Percentiles rank a stretch among this genome's conserved stretches.
Conservation (phyloP, 2,329 filamentous ascomycete genomes). For the Dichotomopilus funicola region DNA sequence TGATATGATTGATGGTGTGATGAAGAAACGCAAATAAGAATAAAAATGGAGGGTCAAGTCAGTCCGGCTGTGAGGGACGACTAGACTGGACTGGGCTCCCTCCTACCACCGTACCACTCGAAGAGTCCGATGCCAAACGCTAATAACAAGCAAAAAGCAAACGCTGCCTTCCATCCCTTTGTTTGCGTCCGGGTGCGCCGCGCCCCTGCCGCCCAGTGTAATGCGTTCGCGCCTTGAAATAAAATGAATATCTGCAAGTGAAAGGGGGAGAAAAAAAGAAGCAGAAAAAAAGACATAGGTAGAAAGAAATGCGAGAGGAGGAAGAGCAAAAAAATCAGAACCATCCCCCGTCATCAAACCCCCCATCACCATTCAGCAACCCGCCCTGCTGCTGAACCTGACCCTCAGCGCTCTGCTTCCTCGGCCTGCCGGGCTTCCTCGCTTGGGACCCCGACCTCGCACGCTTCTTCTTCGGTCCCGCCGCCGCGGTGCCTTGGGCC, state of each 20-base stretch:
- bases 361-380: slow-evolving; percentile 1
- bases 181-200: too few relatives aligned
- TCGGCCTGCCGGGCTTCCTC: slow-evolving; percentile 21
- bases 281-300: too few relatives aligned
- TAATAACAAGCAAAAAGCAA: not conserved
- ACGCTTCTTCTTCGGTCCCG: slow-evolving; percentile 21
- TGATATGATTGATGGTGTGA: too few relatives aligned
- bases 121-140: too few relatives aligned
- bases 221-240: slow-evolving; percentile 1
- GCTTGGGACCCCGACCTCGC: slow-evolving; percentile 19
- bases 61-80: too few relatives aligned
- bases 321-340: slow-evolving; percentile 6
- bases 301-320: not conserved
- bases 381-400: slow-evolving; percentile 2
- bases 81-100: too few relatives aligned
- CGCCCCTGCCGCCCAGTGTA: slow-evolving; percentile 3
- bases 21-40: too few relatives aligned
- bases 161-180: not conserved
- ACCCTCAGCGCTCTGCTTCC: slow-evolving; percentile 16
- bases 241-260: not conserved
- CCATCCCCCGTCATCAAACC: slow-evolving; percentile 18
- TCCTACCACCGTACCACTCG: too few relatives aligned
- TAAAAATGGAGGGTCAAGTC: too few relatives aligned
- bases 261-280: not conserved
- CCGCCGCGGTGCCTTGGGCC: slow-evolving; percentile 30